A percentile compares a stretch with the other conserved stretches of the same genome.
These are phyloP conservation scores for Paratinospora sagittata DNA, from an alignment of 164 flowering plant species.

Conservation along the genomic window DNA sequence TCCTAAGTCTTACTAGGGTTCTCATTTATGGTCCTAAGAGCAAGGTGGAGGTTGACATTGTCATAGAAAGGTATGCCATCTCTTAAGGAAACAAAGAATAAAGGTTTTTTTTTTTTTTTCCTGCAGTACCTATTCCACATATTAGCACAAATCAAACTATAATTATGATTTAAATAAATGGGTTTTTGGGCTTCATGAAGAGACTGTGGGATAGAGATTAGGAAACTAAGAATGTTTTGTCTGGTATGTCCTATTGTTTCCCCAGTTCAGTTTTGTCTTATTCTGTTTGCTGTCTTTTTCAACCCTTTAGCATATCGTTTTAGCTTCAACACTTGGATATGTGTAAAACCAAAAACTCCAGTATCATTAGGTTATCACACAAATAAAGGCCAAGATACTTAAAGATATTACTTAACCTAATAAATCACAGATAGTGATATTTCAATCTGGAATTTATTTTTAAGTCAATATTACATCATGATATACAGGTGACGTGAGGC, in stretches of 20 bases:
- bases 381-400: too few species aligned
- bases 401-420: too few species aligned
- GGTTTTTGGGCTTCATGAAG: not conserved
- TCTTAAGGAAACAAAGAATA: constrained; percentile 14
- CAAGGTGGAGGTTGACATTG: constrained; percentile 70
- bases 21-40: constrained; percentile 81
- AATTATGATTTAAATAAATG: not conserved
- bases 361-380: too few species aligned
- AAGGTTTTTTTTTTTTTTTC: not conserved
- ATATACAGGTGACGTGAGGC: too few species aligned
- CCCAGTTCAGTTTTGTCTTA: not conserved
- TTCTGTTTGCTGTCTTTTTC: not conserved
- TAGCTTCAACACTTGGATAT: too few species aligned
- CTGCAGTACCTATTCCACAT: not conserved
- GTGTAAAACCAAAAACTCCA: too few species aligned
- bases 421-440: too few species aligned
- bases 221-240: not conserved
- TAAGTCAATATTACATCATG: too few species aligned
- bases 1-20: constrained; percentile 84
- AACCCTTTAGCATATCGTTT: not conserved
- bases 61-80: constrained; percentile 64
- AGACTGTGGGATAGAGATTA: not conserved
- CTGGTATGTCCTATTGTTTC: not conserved
- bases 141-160: not conserved
- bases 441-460: too few species aligned